Base-by-base conservation (phyloP, 306 rosid genomes). In the Urtica urens region DNA sequence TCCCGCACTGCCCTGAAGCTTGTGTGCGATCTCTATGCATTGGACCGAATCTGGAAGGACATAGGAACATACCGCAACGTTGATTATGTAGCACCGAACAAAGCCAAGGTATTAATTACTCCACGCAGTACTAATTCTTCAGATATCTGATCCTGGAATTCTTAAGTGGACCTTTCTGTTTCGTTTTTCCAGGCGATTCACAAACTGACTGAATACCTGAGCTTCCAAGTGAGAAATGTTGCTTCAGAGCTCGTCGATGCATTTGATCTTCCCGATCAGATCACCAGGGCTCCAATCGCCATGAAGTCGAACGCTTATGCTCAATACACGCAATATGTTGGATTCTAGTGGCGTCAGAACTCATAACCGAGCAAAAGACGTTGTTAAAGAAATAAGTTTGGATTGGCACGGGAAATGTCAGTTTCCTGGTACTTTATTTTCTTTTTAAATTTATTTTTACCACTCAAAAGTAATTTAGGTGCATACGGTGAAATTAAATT, bases 21-120 rank as follows among this genome's bases (percentile, higher is more conserved):
- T 2, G 59, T 75, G 3, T 81, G 99, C 70, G 99, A 90, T 72
- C 95, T 90, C 26, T 84, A 81, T 63, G 99, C 99, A 49, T 66
- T 90, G 78, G 92, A 90, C 56, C 76, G 85, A 43, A 90, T 90
- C 51, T 84, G 97, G 95, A 79, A 90, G 7, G 97, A 84, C 80
- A 84, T 90, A 21, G 97, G 97, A 79, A 90, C 97, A 45, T 90
- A 90, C 66, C 93, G 95, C 9, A 90, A 84, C 59, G 97, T 84
- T 25, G 97, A 90, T 57, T 90, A 90, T 17, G 82, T 90, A 31
- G 95, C 97, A 43, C 97, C 97, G 39, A 84, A 90, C 71, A 90
- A 84, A 75, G 97, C 97, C 49, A 84, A 81, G 97, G 97, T 90
- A 81, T 58, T 38, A 31, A 7, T 7, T 7, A 30, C 15, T 14